Evolutionary conservation across 2,329 filamentous ascomycete species (phyloP), one percentile per base, ranked within the genome.

Genomic region (Microdochium bolleyi): DNA sequence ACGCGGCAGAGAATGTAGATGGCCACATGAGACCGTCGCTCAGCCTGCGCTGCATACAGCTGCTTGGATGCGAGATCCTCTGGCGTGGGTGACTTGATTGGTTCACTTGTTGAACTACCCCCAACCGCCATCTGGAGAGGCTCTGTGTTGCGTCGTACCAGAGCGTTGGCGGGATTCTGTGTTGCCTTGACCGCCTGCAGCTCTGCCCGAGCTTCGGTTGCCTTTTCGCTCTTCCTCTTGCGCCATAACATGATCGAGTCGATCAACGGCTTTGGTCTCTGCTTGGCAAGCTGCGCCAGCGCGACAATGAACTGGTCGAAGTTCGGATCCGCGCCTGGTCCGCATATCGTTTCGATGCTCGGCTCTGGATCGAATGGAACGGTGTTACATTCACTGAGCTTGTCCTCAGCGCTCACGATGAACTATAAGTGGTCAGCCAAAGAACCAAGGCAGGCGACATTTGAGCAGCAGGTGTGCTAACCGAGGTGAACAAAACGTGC

Each of bases 201-300:
- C 61, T 83, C 76, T 48, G 59, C 69, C 22, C 83, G 77, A 25
- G 87, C 85, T 57, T 86, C 82, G 60, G 83, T 86, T 25, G 92
- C 91, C 22, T 87, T 84, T 69, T 97, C 92, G 58, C 91, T 95
- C 73, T 97, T 97, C 58, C 84, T 89, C 70, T 96, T 97, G 53
- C 94, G 85, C 94, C 94, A 99, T 30, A 95, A 80, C 89, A 99
- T 99, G 68, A 99, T 91, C 21, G 89, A 92, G 69, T 99, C 94
- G 62, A 99, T 96, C 51, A 99, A 73, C 4, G 91, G 89, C 66
- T 95, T 97, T 4, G 95, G 95, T 65, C 95, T 95, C 59, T 92
- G 88, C 54, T 90, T 88, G 51, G 92, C 90, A 63, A 99, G 96
- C 66, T 97, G 92, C 3, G 94, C 94, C 38, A 99, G 78, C 16